phyloP scores from a whole-genome alignment of 345 rosid genomes.

The Pistacia atlantica region DNA sequence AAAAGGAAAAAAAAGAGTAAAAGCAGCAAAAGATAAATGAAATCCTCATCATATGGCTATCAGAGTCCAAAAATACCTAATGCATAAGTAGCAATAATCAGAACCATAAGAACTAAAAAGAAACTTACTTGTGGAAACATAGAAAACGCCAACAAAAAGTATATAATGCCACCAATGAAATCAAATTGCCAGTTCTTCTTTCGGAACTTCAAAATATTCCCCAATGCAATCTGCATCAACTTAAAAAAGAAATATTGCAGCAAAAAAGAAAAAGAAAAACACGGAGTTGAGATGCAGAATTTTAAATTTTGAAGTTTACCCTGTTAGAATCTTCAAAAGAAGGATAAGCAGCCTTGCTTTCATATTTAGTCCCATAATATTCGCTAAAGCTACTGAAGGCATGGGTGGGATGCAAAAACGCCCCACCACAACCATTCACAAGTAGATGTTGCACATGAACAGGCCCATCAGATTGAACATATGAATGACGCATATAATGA shows the following conservation, averaged over 20 bases:
- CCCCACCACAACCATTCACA: constrained; percentile 98
- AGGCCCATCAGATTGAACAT: constrained; percentile 72
- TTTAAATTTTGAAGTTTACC: constrained; percentile 42
- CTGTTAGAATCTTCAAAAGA: constrained; percentile 96
- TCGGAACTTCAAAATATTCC: constrained; percentile 97
- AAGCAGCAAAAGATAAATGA: background rate
- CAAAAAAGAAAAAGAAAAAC: constrained; percentile 17
- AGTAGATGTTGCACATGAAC: constrained; percentile 82
- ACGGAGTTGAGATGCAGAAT: constrained; percentile 12
- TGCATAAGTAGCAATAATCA: background rate
- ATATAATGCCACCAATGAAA: constrained; percentile 95
- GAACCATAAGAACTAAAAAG: constrained; percentile 14
- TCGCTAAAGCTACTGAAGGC: constrained; percentile 77
- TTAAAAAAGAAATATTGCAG: constrained; percentile 19
- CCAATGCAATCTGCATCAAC: constrained; percentile 85
- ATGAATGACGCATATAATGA: constrained; percentile 96
- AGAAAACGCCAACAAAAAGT: constrained; percentile 86
- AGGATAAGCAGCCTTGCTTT: constrained; percentile 87
- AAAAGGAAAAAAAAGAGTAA: background rate
- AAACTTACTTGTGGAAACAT: constrained; percentile 86
- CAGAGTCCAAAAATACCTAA: constrained; percentile 13
- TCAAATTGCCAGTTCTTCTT: constrained; percentile 99
- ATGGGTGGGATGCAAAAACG: constrained; percentile 98
- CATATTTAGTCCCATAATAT: constrained; percentile 63
- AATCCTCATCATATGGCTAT: background rate